These are phyloP conservation scores for Discostella stelligeroides DNA, from an alignment of 108 stramenopile genomes.

Conservation along the genomic window DNA sequence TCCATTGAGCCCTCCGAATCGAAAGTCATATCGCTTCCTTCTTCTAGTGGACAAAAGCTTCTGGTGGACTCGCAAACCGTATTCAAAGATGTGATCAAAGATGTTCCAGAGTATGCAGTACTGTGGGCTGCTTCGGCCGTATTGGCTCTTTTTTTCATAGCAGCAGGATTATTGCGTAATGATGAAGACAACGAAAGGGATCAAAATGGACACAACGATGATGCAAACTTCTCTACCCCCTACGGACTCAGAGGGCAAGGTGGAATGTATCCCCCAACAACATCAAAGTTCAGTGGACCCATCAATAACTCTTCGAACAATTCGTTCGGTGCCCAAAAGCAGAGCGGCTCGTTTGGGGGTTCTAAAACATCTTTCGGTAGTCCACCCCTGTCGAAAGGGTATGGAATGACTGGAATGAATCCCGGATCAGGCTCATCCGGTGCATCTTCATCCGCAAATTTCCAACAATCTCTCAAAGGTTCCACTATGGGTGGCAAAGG, in stretches of 20 bases:
- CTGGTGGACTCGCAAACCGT: not conserved
- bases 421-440: slow-evolving; percentile 7
- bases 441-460: not conserved
- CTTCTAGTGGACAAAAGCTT: not conserved
- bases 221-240: not conserved
- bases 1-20: not conserved
- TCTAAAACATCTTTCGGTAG: slow-evolving; percentile 5
- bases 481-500: not conserved
- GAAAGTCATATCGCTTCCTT: not conserved
- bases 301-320: not conserved
- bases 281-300: not conserved
- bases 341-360: not conserved
- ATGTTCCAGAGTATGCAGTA: slow-evolving; percentile 5
- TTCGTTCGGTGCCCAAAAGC: not conserved
- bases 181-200: not conserved
- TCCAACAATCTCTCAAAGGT: not conserved
- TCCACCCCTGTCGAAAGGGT: not conserved
- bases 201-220: not conserved
- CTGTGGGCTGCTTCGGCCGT: slow-evolving; percentile 2
- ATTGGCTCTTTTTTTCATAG: not conserved
- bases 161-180: not conserved
- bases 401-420: slow-evolving; percentile 1
- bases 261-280: not conserved
- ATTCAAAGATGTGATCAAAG: not conserved
- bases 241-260: slow-evolving; percentile 1